Evolutionary conservation across 805 yeast genomes (phyloP).

Genomic region (Cyberlindnera maritima): DNA sequence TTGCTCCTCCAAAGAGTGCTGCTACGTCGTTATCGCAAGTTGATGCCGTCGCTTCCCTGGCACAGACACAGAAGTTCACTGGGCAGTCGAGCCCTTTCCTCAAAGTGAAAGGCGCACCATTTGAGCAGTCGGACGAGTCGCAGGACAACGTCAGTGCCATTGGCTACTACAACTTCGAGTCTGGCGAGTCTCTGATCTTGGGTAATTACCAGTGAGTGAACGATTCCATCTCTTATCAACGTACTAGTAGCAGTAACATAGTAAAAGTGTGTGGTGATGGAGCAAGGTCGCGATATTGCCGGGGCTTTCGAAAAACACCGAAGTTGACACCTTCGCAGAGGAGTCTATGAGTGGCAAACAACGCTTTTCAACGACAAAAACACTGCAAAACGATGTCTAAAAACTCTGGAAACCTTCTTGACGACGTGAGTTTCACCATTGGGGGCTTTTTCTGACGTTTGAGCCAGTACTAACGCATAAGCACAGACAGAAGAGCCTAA

Average conservation of each 20-base stretch:
- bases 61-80: background rate
- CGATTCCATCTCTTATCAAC: too few species aligned
- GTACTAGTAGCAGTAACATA: too few species aligned
- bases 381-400: background rate
- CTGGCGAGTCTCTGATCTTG: slow-evolving; percentile 20
- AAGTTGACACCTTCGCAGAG: background rate
- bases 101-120: slow-evolving; percentile 17
- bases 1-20: slow-evolving; percentile 4
- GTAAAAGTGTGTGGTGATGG: background rate
- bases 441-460: background rate
- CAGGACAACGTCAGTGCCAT: background rate
- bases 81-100: slow-evolving; percentile 12
- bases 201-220: slow-evolving; percentile 13
- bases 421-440: slow-evolving; percentile 7
- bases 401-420: slow-evolving; percentile 7
- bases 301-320: background rate
- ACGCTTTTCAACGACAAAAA: background rate
- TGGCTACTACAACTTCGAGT: slow-evolving; percentile 20
- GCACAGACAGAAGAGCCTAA: slow-evolving; percentile 5
- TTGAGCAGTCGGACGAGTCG: slow-evolving; percentile 3
- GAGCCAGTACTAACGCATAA: slow-evolving; percentile 5
- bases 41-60: background rate
- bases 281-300: background rate
- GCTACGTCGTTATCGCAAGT: background rate
- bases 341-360: too few species aligned